phyloP scores from a whole-genome alignment of 805 yeast species.

The Metschnikowia picachoensis region DNA sequence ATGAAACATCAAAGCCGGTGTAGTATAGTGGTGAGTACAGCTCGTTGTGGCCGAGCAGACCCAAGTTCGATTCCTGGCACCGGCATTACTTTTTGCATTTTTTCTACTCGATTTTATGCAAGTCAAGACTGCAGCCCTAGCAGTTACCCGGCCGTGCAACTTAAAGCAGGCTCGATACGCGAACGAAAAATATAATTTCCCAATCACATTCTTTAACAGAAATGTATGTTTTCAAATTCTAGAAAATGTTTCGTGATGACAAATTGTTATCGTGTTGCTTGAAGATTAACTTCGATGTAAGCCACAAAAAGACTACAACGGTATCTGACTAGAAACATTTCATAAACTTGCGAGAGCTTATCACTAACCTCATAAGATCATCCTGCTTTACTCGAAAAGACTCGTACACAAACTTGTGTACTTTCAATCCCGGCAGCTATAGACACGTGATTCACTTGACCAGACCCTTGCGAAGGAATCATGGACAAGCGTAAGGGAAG shows the following conservation, averaged over 20 bases:
- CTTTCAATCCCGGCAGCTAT: slow-evolving; percentile 1
- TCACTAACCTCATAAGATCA: background rate
- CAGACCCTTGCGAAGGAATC: background rate
- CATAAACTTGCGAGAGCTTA: no score
- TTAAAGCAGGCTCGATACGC: slow-evolving; percentile 2
- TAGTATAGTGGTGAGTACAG: slow-evolving; percentile 70
- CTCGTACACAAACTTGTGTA: no score
- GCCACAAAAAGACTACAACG: slow-evolving; percentile 92
- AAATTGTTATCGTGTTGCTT: slow-evolving; percentile 24
- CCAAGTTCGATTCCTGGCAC: slow-evolving; percentile 73
- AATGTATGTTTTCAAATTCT: slow-evolving; percentile 13
- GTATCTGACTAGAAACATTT: slow-evolving; percentile 64
- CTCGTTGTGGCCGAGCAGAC: slow-evolving; percentile 72
- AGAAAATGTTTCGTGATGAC: slow-evolving; percentile 20
- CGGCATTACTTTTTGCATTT: slow-evolving; percentile 43
- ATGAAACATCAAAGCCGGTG: slow-evolving; percentile 26
- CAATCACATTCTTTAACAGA: slow-evolving; percentile 1
- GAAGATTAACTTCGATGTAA: slow-evolving; percentile 45
- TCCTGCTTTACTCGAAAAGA: no score
- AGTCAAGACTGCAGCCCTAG: background rate
- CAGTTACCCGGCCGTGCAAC: slow-evolving; percentile 16
- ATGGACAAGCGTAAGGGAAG: slow-evolving; percentile 33
- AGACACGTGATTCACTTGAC: background rate
- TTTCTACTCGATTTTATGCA: background rate
- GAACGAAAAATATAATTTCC: background rate